These are phyloP conservation scores for Vaucheria bursata DNA, from an alignment of 352 stramenopile species.

Conservation along the genomic window DNA sequence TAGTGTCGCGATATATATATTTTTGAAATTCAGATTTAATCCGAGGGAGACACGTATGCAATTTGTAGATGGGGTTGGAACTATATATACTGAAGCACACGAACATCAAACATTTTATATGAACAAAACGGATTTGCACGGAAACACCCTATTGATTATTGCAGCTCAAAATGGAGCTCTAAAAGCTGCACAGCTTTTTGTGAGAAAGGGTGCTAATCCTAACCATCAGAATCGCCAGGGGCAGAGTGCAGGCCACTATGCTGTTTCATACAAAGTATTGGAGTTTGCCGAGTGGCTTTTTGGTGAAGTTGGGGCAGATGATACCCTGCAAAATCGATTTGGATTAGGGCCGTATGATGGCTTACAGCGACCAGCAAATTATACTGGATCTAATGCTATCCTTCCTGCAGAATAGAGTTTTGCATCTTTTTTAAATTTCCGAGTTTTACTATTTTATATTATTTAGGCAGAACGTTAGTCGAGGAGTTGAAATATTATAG, in stretches of 20 bases:
- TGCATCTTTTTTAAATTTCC: too few species aligned
- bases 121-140: conserved; percentile 62
- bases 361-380: too few species aligned
- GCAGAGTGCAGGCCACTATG: conserved; percentile 77
- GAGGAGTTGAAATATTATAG: too few species aligned
- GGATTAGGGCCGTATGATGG: conserved; percentile 85
- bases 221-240: conserved; percentile 72
- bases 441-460: too few species aligned
- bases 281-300: conserved; percentile 61
- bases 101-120: conserved; percentile 65
- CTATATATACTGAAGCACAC: conserved; percentile 74
- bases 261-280: conserved; percentile 63
- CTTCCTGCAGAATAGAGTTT: too few species aligned
- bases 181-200: conserved; percentile 62
- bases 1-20: too few species aligned
- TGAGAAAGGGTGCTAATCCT: conserved; percentile 63
- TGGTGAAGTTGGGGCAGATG: conserved; percentile 60
- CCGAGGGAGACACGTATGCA: conserved; percentile 55
- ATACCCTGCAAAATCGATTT: conserved; percentile 84
- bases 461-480: too few species aligned
- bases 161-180: conserved; percentile 66
- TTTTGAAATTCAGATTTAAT: conserved; percentile 76
- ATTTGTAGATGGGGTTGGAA: conserved; percentile 71
- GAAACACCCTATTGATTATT: conserved; percentile 73
- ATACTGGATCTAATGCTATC: too few species aligned